Evolutionary conservation across 768 basidiomycete genomes (phyloP), one percentile per base, ranked within the genome.

Genomic region (Collybia sordida): DNA sequence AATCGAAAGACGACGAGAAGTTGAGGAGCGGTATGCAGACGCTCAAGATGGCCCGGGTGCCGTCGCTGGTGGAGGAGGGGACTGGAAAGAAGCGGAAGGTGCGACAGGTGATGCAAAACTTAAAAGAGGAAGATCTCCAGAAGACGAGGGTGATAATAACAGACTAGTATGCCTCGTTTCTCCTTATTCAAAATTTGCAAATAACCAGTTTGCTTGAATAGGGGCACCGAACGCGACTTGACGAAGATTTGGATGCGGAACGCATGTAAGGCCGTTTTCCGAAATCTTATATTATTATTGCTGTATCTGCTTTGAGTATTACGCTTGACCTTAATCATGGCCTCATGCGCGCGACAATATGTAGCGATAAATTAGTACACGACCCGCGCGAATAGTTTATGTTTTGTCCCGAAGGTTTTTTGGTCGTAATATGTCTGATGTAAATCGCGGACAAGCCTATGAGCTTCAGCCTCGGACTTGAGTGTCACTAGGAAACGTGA

Each of bases 21-120:
- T 90, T 31, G 92, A 94, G 64, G 90, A 91, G 63, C 83, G 93
- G 14, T 96, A 95, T 67, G 79, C 79, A 2, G 92, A 94, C 59
- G 83, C 80, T 1, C 82, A 85, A 55, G 88, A 90, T 36, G 88
- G 83, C 12, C 88, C 87, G 37, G 89, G 84, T 18, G 88, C 86
- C 42, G 86, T 90, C 51, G 91, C 91, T 39, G 77, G 85, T 46
- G 93, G 92, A 22, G 92, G 90, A 47, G 91, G 77, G 49, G 90
- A 93, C 54, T 93, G 90, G 88, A 91, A 88, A 64, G 85, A 87
- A 51, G 66, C 76, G 3, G 79, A 88, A 46, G 72, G 61, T 42
- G 57, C 65, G 35, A 63, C 54, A 18, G 57, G 63, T 15, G 71
- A 72, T 27, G 68, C 66, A 39, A 73, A 70, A 28, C 45, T 47